Base-by-base conservation (phyloP, 2,329 filamentous ascomycete species). In the Neopestalotiopsis clavispora region DNA sequence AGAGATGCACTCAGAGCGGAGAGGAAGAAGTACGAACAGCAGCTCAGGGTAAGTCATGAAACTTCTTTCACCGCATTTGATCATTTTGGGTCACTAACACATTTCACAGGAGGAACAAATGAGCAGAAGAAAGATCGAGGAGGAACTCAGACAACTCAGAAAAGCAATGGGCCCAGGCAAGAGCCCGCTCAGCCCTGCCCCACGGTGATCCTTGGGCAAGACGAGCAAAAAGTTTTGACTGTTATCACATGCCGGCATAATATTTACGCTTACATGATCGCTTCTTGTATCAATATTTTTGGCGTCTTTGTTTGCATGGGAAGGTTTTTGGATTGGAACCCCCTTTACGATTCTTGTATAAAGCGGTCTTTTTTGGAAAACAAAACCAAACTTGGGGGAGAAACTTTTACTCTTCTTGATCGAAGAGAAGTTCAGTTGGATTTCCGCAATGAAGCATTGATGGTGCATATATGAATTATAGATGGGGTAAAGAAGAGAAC, bases 1-100 rank as follows among this genome's bases (percentile, higher is more conserved):
- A 72, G 77, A 56, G 68, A 72, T 17, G 77, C 76, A 17, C 71
- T 79, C 14, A 74, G 76, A 63, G 73, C 76, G 17, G 77, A 78
- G 70, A 73, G 78, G 67, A 78, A 78, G 76, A 79, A 79, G 64
- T 75, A 78, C 68, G 78, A 78, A 67, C 77, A 79, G 68, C 77
- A 78, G 67, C 65, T 79, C 69, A 78, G 71, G 66, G 78, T 79
- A 76, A 67, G 76, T 76, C 30, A n/a, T 56, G 9, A 23, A 20
- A 28, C n/a, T 30, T 0, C 56, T 28, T 38, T 1, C 14, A 20
- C 4, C 2, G 14, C 4, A 17, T 28, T 28, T 17, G 42, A 4
- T 34, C 17, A 14, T 23, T 23, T 10, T 10, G 1, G n/a, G 38
- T 6, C 1, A 30, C 17, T 67, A 58, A 58, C 75, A 76, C 71